Conservation (phyloP, 768 basidiomycete genomes). For the Xerocomus potaroensis region DNA sequence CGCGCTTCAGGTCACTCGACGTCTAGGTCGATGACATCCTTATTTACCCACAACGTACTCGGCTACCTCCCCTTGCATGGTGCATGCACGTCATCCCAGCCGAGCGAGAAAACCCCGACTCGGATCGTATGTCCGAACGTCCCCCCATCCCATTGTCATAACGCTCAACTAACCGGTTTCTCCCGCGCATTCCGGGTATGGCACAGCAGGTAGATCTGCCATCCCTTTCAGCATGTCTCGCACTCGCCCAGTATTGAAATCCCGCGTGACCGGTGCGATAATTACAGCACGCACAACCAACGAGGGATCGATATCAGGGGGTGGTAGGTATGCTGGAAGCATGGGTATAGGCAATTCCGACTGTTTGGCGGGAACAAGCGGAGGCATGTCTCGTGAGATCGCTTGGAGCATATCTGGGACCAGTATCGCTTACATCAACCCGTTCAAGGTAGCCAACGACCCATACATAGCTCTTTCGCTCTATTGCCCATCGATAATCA, state of each 20-base stretch:
- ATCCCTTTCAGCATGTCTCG: constrained; percentile 21
- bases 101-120: constrained; percentile 11
- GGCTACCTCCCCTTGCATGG: constrained; percentile 18
- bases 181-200: constrained; percentile 20
- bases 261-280: constrained; percentile 39
- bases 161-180: neutral
- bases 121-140: constrained; percentile 20
- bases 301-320: constrained; percentile 38
- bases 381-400: constrained; percentile 15
- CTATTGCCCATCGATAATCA: constrained; percentile 44
- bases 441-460: constrained; percentile 57
- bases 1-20: constrained; percentile 13
- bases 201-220: constrained; percentile 15
- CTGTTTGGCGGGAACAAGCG: constrained; percentile 26
- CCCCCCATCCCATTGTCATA: constrained; percentile 1
- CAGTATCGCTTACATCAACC: constrained; percentile 35
- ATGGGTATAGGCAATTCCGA: constrained; percentile 38
- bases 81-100: constrained; percentile 17
- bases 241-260: constrained; percentile 37
- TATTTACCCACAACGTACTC: constrained; percentile 26
- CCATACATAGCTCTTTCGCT: constrained; percentile 48
- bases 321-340: constrained; percentile 38
- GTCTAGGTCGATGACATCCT: constrained; percentile 3
- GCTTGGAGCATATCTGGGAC: constrained; percentile 2
- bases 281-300: constrained; percentile 54